Conservation (phyloP, 331 rosid genomes). For the Prunus yedoensis region DNA sequence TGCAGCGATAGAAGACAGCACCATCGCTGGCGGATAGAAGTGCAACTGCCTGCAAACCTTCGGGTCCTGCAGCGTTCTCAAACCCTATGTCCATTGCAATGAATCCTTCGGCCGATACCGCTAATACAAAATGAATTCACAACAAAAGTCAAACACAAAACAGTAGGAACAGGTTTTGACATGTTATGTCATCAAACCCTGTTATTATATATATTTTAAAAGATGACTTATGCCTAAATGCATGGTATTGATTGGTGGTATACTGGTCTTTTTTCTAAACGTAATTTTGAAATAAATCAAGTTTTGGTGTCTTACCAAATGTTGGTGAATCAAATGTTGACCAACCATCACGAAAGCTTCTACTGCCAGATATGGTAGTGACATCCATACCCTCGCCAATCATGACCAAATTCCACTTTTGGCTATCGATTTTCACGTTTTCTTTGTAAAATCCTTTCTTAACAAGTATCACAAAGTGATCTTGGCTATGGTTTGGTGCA, state of each 20-base stretch:
- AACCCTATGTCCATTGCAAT: conserved; percentile 24
- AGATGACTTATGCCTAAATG: too few relatives aligned
- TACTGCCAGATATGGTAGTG: conserved; percentile 11
- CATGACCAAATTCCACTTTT: conserved; percentile 11
- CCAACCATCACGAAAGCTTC: background rate
- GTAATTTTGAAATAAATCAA: background rate
- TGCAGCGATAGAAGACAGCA: conserved; percentile 13
- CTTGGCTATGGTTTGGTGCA: too few relatives aligned
- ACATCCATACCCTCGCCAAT: conserved; percentile 27
- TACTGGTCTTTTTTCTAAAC: too few relatives aligned
- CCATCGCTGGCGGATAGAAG: too few relatives aligned
- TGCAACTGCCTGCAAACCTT: background rate
- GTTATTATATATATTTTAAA: background rate
- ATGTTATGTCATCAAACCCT: background rate
- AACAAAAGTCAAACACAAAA: background rate
- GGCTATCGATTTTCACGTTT: conserved; percentile 9
- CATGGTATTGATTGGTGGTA: too few relatives aligned
- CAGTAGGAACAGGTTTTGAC: too few relatives aligned
- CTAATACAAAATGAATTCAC: background rate
- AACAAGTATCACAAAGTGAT: conserved; percentile 13
- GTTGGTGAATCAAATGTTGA: background rate
- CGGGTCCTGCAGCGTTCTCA: conserved; percentile 14
- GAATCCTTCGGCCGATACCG: conserved; percentile 13
- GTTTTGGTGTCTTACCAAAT: conserved; percentile 12
- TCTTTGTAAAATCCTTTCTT: conserved; percentile 23